phyloP scores from a whole-genome alignment of 2,329 filamentous ascomycete genomes.

The Sordariomycetes sp. region DNA sequence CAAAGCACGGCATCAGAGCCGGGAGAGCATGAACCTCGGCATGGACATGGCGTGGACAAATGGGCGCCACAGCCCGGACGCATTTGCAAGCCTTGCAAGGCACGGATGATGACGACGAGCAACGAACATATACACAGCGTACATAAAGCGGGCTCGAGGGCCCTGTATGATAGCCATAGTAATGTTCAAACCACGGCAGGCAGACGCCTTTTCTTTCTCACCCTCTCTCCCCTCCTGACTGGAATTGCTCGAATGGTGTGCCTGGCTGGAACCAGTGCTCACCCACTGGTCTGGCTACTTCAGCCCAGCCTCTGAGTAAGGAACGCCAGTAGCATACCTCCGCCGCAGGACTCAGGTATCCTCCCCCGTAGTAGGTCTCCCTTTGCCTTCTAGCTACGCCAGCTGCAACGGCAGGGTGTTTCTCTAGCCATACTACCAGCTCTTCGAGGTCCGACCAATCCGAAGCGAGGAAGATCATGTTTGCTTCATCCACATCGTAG shows the following conservation, averaged over 20 bases:
- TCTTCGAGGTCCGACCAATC: slow-evolving; percentile 42
- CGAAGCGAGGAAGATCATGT: slow-evolving; percentile 38
- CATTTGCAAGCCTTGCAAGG: slow-evolving; percentile 60
- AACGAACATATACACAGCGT: not conserved
- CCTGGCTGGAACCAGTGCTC: slow-evolving; percentile 20
- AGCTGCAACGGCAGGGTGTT: slow-evolving; percentile 29
- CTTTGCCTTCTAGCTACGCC: slow-evolving; percentile 39
- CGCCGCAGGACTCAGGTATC: slow-evolving; percentile 38
- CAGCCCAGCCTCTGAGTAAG: slow-evolving; percentile 35
- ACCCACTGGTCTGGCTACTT: slow-evolving; percentile 25
- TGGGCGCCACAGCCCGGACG: slow-evolving; percentile 70
- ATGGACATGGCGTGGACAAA: slow-evolving; percentile 57
- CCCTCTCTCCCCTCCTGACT: slow-evolving; percentile 2
- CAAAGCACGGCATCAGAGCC: slow-evolving; percentile 32
- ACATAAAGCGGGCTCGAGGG: not conserved
- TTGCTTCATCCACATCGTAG: slow-evolving; percentile 26
- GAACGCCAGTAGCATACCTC: slow-evolving; percentile 45
- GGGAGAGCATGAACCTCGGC: slow-evolving; percentile 62
- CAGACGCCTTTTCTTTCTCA: not conserved
- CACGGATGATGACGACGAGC: slow-evolving; percentile 26
- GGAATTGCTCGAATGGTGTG: slow-evolving; percentile 30
- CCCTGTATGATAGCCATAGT: not conserved
- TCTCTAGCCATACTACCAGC: slow-evolving; percentile 34
- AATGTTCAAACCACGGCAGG: not conserved
- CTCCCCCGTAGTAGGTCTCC: slow-evolving; percentile 28